Conservation (phyloP, 176 grass and related monocot genomes). For the Phoenix dactylifera region DNA sequence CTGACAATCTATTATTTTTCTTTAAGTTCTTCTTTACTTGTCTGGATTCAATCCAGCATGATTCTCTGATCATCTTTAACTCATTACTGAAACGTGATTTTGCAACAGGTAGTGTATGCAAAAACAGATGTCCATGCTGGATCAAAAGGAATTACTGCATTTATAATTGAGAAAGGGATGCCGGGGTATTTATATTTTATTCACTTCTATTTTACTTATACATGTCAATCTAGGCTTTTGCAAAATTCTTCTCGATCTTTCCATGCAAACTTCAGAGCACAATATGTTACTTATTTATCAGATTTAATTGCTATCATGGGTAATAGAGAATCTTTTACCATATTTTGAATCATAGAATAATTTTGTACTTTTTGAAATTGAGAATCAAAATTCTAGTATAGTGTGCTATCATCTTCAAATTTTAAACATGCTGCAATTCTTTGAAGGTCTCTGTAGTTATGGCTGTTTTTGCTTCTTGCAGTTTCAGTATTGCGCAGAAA, state of each 20-base stretch:
- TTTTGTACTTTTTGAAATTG: no score
- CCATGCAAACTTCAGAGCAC: no score
- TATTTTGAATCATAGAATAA: no score
- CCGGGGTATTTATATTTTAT: slow-evolving; percentile 44
- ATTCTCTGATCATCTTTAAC: no score
- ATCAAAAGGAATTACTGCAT: slow-evolving; percentile 94
- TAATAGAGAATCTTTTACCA: no score
- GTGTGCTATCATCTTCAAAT: no score
- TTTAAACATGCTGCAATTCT: neutral
- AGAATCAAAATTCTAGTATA: no score
- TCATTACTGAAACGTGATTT: neutral
- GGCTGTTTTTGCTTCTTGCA: slow-evolving; percentile 18
- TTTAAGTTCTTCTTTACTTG: no score
- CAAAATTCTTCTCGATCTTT: neutral
- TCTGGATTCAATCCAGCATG: no score
- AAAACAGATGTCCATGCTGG: slow-evolving; percentile 81
- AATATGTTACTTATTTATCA: no score
- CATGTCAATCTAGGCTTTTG: neutral
- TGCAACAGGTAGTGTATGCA: slow-evolving; percentile 84
- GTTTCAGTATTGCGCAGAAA: slow-evolving; percentile 93
- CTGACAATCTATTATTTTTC: no score
- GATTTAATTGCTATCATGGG: no score
- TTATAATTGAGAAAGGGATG: slow-evolving; percentile 98
- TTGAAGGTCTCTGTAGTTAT: neutral
- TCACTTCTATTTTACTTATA: neutral